These are phyloP conservation scores for Neurospora sp. DNA, from an alignment of 495 filamentous ascomycete species.

Conservation along the genomic window DNA sequence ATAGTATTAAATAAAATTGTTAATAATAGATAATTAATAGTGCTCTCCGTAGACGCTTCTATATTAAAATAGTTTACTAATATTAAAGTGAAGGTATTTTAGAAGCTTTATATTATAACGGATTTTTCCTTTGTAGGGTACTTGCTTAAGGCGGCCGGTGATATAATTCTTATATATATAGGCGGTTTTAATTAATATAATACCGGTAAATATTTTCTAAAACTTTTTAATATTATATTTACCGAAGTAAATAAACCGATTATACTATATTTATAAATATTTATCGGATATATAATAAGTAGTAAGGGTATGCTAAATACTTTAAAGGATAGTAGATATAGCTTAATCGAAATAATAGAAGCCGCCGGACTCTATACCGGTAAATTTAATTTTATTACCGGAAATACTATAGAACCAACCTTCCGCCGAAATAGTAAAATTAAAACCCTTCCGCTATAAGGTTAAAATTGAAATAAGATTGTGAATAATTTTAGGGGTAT, in stretches of 20 bases:
- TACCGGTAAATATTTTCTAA: not conserved
- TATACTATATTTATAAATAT: not conserved
- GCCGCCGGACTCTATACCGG: too few species aligned
- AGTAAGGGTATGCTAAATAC: not conserved
- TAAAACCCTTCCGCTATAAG: too few species aligned
- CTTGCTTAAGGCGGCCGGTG: not conserved
- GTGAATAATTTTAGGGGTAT: too few species aligned
- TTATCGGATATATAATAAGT: not conserved
- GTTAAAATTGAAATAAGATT: too few species aligned
- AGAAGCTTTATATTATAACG: not conserved
- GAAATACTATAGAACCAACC: too few species aligned
- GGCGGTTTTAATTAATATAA: not conserved
- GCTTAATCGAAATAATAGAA: too few species aligned
- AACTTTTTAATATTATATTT: not conserved
- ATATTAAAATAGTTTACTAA: not conserved
- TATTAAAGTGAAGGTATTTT: not conserved
- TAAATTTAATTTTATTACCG: too few species aligned
- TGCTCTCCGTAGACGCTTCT: not conserved
- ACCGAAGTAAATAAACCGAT: not conserved
- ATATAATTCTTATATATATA: not conserved
- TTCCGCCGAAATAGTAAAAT: too few species aligned
- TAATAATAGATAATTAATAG: not conserved
- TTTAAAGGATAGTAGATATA: too few species aligned
- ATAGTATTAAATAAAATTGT: not conserved
- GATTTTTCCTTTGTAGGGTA: not conserved